These are phyloP conservation scores for Pseudogymnoascus sp. DNA, from an alignment of 2,329 filamentous ascomycete species.

Conservation along the genomic window DNA sequence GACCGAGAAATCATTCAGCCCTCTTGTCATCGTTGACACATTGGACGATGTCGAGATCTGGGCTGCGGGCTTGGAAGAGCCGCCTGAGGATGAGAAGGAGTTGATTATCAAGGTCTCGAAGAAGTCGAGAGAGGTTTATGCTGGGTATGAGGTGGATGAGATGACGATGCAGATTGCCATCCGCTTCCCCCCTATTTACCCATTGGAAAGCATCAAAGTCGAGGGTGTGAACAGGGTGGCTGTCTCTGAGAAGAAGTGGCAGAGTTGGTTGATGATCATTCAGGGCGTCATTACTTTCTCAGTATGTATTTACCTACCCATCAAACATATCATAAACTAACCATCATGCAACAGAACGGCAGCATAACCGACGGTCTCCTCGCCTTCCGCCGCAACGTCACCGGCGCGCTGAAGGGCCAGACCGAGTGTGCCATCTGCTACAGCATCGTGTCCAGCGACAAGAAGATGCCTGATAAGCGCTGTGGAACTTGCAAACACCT, in stretches of 20 bases:
- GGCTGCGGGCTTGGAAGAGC: slow-evolving; percentile 46
- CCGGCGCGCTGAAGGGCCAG: slow-evolving; percentile 83
- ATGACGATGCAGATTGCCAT: slow-evolving; percentile 76
- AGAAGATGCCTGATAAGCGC: slow-evolving; percentile 82
- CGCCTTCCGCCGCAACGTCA: slow-evolving; percentile 79
- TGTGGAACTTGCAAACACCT: slow-evolving; percentile 90
- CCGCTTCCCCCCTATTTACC: slow-evolving; percentile 70
- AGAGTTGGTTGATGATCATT: slow-evolving; percentile 78
- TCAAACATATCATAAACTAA: neutral
- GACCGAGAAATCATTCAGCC: slow-evolving; percentile 78
- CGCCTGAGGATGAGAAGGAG: slow-evolving; percentile 45
- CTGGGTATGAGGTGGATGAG: slow-evolving; percentile 82
- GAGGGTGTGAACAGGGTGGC: slow-evolving; percentile 73
- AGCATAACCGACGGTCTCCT: slow-evolving; percentile 79
- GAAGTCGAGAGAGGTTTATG: slow-evolving; percentile 66
- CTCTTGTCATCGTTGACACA: slow-evolving; percentile 56
- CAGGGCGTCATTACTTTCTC: slow-evolving; percentile 92
- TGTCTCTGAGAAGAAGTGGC: slow-evolving; percentile 86
- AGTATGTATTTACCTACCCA: slow-evolving; percentile 31
- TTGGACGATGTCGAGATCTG: slow-evolving; percentile 62
- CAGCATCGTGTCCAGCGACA: slow-evolving; percentile 81
- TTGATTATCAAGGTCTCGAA: slow-evolving; percentile 63
- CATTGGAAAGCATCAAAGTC: slow-evolving; percentile 70
- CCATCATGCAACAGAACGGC: slow-evolving; percentile 49
- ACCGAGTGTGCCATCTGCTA: slow-evolving; percentile 97